Base-by-base conservation (phyloP, 78 protist genomes). In the Planoprotostelium fungivorum region DNA sequence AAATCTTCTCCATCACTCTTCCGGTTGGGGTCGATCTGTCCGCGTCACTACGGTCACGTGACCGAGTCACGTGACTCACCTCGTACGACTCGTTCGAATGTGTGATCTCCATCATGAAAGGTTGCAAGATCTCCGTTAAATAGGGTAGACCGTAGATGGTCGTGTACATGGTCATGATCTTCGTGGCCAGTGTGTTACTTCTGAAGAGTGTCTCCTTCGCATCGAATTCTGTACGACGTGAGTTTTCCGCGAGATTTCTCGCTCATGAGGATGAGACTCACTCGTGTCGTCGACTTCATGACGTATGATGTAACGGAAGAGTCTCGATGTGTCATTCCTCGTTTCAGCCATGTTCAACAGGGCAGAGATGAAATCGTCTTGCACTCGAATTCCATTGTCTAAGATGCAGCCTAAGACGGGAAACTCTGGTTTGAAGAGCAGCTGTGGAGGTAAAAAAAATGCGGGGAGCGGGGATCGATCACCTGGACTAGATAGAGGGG, bases 141-240 rank as follows among this genome's bases (percentile, higher is more conserved):
- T 92, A 92, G 34, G 94, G 87, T 89, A 85, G 63, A 88, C 94
- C 94, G 34, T 89, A 89, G 35, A 92, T 87, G 63, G 89, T 88
- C 38, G 94, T 92, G 34, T 89, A 92, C 28, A 91, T 88, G 5
- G 94, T 92, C 91, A 92, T 92, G 29, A 92, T 31, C 28, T 92
- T 92, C 31, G 94, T 92, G n/a, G 91, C 94, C 23, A 88, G 86
- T 0, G 94, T 92, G 87, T 92, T 92, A 29, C 86, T 38, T 84
- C 94, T 88, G 91, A 92, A 92, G 1, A 92, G 88, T 35, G 94
- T 92, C 73, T 51, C 73, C 16, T 51, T 51, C 31, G 73, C 73
- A 16, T 51, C 73, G 5, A 51, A 51, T 25, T 51, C 73, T 51
- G 73, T 16, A n/a, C n/a, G 16, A 51, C 16, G 16, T 51, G 31